Base-by-base conservation (phyloP, 768 basidiomycete genomes). In the Lenzites betulinus region DNA sequence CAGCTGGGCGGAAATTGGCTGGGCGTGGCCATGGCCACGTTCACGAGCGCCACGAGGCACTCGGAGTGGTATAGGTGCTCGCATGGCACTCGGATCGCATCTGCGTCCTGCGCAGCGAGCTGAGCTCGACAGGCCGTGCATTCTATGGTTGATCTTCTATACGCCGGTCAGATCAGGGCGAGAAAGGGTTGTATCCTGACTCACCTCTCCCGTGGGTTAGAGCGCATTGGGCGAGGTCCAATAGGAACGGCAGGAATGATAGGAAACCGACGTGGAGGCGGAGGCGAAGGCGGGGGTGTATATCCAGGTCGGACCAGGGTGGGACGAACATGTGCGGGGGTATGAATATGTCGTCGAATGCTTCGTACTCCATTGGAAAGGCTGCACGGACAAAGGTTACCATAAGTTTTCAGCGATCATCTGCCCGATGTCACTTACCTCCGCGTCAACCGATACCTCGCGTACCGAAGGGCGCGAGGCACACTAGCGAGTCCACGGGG, bases 1-100 rank as follows among this genome's bases (percentile, higher is more conserved):
- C 73, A 74, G 22, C 69, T 66, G 1, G 72, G 73, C 2, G 73
- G 72, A 59, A 70, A 71, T 13, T 70, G 57, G 3, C 66, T 51
- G 35, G 70, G 66, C 59, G 71, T 66, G 13, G 52, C 58, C 20
- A 58, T 54, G 16, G 70, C 55, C 1, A 62, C 49, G 25, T 67
- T 35, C 57, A 72, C 67, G 55, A 73, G 66, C 39, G 53, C 30
- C n/a, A 63, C 51, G 4, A 70, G 41, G 59, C 73, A 74, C 2
- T 46, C 44, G 22, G 38, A 20, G 56, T 71, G 66, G 60, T 71
- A 74, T 30, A 44, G 43, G 51, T 74, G 69, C 18, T 64, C 62
- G 52, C 71, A 73, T 5, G 69, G 65, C 20, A 58, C 53, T n/a
- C 50, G 58, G 3, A 66, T 38, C 1, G 51, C 30, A 11, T 58